Evolutionary conservation across 805 yeast genomes (phyloP).

Genomic region (baker's yeast (Saccharomyces cerevisiae)): DNA sequence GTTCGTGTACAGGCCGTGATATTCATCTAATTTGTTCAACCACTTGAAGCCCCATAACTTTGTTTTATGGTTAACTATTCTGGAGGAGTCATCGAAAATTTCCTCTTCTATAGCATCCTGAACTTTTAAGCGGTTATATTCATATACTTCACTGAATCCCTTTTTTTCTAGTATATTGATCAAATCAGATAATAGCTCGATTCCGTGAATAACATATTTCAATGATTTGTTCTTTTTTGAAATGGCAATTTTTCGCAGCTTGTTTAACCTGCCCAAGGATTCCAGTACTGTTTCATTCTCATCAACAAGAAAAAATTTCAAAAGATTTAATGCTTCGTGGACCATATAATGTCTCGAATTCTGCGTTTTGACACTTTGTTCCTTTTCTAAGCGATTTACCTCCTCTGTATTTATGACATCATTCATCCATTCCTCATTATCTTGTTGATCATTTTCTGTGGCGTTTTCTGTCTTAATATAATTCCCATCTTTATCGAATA

Average conservation of each 20-base stretch:
- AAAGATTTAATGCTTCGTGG: slow-evolving; percentile 29
- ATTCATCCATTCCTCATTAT: slow-evolving; percentile 17
- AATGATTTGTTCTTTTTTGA: slow-evolving; percentile 2
- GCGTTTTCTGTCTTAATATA: slow-evolving; percentile 32
- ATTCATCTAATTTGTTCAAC: slow-evolving; percentile 28
- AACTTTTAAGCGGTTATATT: slow-evolving; percentile 38
- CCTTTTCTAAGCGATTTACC: slow-evolving; percentile 9
- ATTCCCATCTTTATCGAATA: slow-evolving; percentile 44
- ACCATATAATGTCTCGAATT: slow-evolving; percentile 16
- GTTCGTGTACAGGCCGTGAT: slow-evolving; percentile 42
- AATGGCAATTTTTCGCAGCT: slow-evolving; percentile 16
- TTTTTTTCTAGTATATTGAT: slow-evolving; percentile 37
- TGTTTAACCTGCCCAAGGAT: slow-evolving; percentile 35
- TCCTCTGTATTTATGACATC: slow-evolving; percentile 11
- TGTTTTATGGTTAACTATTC: slow-evolving; percentile 13
- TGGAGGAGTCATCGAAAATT: slow-evolving; percentile 16
- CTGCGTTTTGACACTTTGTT: slow-evolving; percentile 6
- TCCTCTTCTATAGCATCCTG: slow-evolving; percentile 19
- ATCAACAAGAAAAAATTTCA: slow-evolving; percentile 27
- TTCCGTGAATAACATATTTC: slow-evolving; percentile 21
- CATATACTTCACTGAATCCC: slow-evolving; percentile 35
- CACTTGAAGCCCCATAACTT: slow-evolving; percentile 39
- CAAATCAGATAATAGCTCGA: slow-evolving; percentile 36
- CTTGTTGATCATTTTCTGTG: slow-evolving; percentile 19
- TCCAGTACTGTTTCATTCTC: slow-evolving; percentile 45